Base-by-base conservation (phyloP, 2,329 filamentous ascomycete species). In the Penicillium sp. region DNA sequence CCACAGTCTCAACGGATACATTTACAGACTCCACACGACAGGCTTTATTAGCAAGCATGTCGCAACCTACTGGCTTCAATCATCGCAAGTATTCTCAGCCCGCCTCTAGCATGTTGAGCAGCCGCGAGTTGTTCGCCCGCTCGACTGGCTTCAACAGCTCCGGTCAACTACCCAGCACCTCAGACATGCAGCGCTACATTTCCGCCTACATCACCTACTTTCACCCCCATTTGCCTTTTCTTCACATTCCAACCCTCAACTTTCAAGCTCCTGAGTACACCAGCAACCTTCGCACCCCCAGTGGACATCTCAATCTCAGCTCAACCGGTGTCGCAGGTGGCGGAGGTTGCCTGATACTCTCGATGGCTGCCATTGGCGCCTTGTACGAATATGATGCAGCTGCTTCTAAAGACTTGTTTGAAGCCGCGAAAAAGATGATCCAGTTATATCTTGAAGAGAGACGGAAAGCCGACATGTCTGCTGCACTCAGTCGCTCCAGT, bases 401-500 rank as follows among this genome's bases (percentile, higher is more conserved):
- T 26, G 83, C 87, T 50, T 95, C 92, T 23, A 88, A 87, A 69
- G 88, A 95, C 43, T 75, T 99, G 7, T 96, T 96, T 65, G 90
- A 95, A 62, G 87, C 91, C 68, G 89, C 92, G 45, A 96, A 96
- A 78, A 95, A 91, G 74, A 90, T 96, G 87, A 95, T 97, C 52
- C 87, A 93, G 58, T 80, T 92, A 56, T 96, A 96, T 68, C 82
- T 99, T 31, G 93, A 97, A 70, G 91, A 96, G 70, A 84, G 91
- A 52, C 85, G 91, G 59, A 93, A 92, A 70, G 88, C 88, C 48
- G 91, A 95, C 67, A 86, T 95, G 70, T 81, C 81, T 21, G 80
- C 81, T 41, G 80, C 80, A 5, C 72, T 83, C 23, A 82, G 78
- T 47, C 80, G 81, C 6, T 74, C 79, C 12, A 76, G 72, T 53